Conservation (phyloP, 2,329 filamentous ascomycete genomes). For the Aspergillus piperis region DNA sequence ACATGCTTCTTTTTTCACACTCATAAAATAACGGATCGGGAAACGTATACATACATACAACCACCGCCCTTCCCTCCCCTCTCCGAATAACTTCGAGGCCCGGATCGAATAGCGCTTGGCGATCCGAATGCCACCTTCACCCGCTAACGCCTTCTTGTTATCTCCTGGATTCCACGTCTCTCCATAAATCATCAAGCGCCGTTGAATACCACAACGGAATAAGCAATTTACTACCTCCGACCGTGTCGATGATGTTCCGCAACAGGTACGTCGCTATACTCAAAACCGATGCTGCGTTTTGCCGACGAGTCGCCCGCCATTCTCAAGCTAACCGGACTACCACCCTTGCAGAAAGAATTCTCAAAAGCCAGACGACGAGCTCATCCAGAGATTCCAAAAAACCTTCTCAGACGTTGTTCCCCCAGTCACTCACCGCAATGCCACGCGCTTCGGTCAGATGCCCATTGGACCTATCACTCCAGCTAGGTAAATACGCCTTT, state of each 20-base stretch:
- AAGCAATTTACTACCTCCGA: not conserved
- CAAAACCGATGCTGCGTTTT: constrained; percentile 4
- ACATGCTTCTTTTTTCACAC: not conserved
- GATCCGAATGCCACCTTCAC: constrained; percentile 17
- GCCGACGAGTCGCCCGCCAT: constrained; percentile 2
- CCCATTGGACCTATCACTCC: constrained; percentile 25
- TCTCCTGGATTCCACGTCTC: not conserved
- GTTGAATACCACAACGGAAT: not conserved
- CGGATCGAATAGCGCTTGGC: not conserved
- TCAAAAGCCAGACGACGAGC: constrained; percentile 82
- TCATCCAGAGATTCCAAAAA: constrained; percentile 81
- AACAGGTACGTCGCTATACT: constrained; percentile 44
- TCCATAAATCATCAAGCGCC: not conserved
- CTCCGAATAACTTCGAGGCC: not conserved
- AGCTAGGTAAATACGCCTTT: constrained; percentile 24
- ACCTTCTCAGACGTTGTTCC: constrained; percentile 73
- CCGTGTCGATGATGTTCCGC: constrained; percentile 45
- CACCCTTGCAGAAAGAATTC: constrained; percentile 64
- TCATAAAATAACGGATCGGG: not conserved
- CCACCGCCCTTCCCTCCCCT: not conserved
- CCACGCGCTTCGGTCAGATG: constrained; percentile 26
- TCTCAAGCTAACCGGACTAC: constrained; percentile 16
- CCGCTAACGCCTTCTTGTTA: not conserved
- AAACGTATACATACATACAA: not conserved
- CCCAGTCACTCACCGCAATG: constrained; percentile 43